Evolutionary conservation across 805 yeast genomes (phyloP).

Genomic region (Hanseniaspora guilliermondii): DNA sequence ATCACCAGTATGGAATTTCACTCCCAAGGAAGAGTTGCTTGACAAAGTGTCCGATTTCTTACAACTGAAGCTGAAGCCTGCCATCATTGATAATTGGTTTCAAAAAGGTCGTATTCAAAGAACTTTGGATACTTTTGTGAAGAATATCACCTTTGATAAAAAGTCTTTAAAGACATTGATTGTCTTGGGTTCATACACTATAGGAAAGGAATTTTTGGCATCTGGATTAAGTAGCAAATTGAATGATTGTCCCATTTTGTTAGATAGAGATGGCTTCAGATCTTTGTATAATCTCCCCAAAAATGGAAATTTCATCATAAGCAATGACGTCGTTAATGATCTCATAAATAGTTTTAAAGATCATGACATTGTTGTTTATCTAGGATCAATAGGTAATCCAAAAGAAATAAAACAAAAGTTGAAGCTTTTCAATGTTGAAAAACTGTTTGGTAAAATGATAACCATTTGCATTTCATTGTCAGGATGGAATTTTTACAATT

Average conservation of each 20-base stretch:
- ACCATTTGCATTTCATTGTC: conserved; percentile 11
- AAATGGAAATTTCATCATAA: conserved; percentile 12
- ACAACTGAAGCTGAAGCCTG: neutral
- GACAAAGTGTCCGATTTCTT: conserved; percentile 13
- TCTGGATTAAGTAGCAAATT: conserved; percentile 37
- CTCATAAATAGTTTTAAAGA: conserved; percentile 13
- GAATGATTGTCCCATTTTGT: conserved; percentile 5
- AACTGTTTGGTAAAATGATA: neutral
- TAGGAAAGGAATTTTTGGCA: conserved; percentile 86
- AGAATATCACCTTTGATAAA: conserved; percentile 11
- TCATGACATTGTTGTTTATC: neutral
- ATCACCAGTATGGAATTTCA: conserved; percentile 22
- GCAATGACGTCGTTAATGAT: conserved; percentile 21
- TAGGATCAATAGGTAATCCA: conserved; percentile 10
- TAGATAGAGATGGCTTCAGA: conserved; percentile 9
- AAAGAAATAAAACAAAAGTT: conserved; percentile 2
- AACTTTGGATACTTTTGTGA: conserved; percentile 14
- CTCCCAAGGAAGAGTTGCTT: conserved; percentile 25
- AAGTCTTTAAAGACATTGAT: conserved; percentile 34
- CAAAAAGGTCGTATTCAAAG: conserved; percentile 12
- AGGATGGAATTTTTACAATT: conserved; percentile 15
- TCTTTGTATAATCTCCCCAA: conserved; percentile 1
- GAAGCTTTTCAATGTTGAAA: conserved; percentile 2
- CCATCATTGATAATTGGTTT: neutral
- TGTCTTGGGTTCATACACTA: conserved; percentile 76